These are phyloP conservation scores for Craterostigma plantagineum DNA, from an alignment of 257 asterid species.

Conservation along the genomic window DNA sequence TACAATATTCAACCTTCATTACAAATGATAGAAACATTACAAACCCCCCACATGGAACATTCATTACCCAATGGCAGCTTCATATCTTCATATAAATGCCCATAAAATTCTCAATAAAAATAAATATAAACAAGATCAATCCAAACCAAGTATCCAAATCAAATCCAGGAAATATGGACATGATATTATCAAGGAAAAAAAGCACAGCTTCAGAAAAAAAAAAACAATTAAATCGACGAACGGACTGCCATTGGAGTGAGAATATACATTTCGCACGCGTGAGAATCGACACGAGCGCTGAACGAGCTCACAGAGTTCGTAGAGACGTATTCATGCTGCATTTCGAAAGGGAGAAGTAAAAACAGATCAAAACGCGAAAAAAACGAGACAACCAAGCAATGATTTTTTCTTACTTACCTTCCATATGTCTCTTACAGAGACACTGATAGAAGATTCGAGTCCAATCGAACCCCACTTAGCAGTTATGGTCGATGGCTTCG, in stretches of 20 bases:
- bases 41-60: too few relatives aligned
- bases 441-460: slow-evolving; percentile 46
- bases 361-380: too few relatives aligned
- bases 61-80: too few relatives aligned
- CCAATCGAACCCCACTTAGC: slow-evolving; percentile 60
- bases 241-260: slow-evolving; percentile 21
- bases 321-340: slow-evolving; percentile 44
- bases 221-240: slow-evolving; percentile 10
- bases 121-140: too few relatives aligned
- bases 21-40: too few relatives aligned
- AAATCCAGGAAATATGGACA: too few relatives aligned
- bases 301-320: slow-evolving; percentile 19
- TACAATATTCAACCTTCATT: too few relatives aligned
- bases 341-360: too few relatives aligned
- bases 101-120: too few relatives aligned
- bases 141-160: too few relatives aligned
- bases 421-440: slow-evolving; percentile 77
- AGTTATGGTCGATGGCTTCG: slow-evolving; percentile 34
- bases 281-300: slow-evolving; percentile 33
- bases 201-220: not conserved
- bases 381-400: too few relatives aligned
- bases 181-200: not conserved
- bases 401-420: slow-evolving; percentile 55
- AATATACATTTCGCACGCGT: slow-evolving; percentile 41
- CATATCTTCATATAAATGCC: too few relatives aligned